These are phyloP conservation scores for Gossypium lobatum DNA, from an alignment of 441 rosid genomes.

Conservation along the genomic window DNA sequence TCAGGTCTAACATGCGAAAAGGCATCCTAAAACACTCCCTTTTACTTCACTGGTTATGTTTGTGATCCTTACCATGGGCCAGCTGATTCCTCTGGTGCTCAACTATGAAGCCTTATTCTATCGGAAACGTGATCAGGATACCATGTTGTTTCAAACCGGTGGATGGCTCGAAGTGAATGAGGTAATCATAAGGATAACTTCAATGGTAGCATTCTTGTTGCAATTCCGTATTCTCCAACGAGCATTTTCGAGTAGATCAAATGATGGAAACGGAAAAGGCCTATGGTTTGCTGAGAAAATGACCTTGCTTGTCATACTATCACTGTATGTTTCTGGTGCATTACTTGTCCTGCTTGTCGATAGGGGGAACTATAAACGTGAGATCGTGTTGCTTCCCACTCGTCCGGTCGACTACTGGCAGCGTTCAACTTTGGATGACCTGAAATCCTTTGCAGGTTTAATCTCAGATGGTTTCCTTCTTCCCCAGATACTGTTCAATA, in stretches of 20 bases:
- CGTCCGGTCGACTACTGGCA: background rate
- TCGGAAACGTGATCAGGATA: slow-evolving; percentile 2
- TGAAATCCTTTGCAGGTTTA: slow-evolving; percentile 17
- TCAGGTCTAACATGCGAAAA: slow-evolving; percentile 25
- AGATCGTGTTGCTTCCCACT: background rate
- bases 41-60: slow-evolving; percentile 28
- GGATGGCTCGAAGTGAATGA: slow-evolving; percentile 20
- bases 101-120: slow-evolving; percentile 18
- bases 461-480: slow-evolving; percentile 21
- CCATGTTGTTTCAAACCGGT: slow-evolving; percentile 9
- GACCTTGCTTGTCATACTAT: slow-evolving; percentile 16
- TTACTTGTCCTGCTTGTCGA: slow-evolving; percentile 8
- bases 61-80: slow-evolving; percentile 25
- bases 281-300: slow-evolving; percentile 25
- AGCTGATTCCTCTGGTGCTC: slow-evolving; percentile 23
- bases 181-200: slow-evolving; percentile 22
- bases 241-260: slow-evolving; percentile 21
- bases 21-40: slow-evolving; percentile 23
- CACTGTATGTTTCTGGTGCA: slow-evolving; percentile 23
- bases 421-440: background rate
- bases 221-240: slow-evolving; percentile 30
- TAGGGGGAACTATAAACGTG: background rate
- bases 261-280: slow-evolving; percentile 1
- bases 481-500: slow-evolving; percentile 31
- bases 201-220: slow-evolving; percentile 28